phyloP scores from a whole-genome alignment of 139 green algal species.

The Diplosphaera chodatii region DNA sequence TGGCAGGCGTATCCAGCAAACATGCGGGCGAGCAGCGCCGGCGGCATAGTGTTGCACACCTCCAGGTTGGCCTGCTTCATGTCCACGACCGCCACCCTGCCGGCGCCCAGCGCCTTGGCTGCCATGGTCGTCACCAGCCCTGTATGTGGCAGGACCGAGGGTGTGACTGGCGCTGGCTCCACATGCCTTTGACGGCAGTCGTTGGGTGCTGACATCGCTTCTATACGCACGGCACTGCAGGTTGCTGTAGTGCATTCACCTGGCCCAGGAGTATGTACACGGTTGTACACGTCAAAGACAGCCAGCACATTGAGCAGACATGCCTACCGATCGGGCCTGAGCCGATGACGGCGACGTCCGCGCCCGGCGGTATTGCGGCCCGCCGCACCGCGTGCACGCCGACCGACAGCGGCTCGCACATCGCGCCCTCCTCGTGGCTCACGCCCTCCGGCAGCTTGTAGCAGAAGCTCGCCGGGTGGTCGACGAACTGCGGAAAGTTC shows the following conservation, averaged over 20 bases:
- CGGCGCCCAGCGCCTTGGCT: conserved; percentile 42
- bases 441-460: conserved; percentile 40
- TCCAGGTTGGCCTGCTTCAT: conserved; percentile 18
- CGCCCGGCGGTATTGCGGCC: conserved; percentile 26
- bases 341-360: conserved; percentile 44
- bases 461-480: conserved; percentile 52
- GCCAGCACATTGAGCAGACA: too few relatives aligned
- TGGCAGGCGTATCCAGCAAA: too few relatives aligned
- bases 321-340: conserved; percentile 49
- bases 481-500: conserved; percentile 26
- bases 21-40: too few relatives aligned
- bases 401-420: conserved; percentile 56
- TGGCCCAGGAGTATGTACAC: too few relatives aligned
- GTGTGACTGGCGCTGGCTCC: too few relatives aligned
- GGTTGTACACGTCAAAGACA: too few relatives aligned
- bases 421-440: conserved; percentile 47
- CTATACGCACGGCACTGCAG: too few relatives aligned
- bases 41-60: too few relatives aligned
- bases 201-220: too few relatives aligned
- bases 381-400: conserved; percentile 45
- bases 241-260: too few relatives aligned
- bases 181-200: too few relatives aligned
- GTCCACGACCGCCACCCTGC: conserved; percentile 36
- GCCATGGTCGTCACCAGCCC: conserved; percentile 43
- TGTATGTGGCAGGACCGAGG: too few relatives aligned